Conservation (phyloP, 2,329 filamentous ascomycete genomes). For the Dothistroma septosporum region DNA sequence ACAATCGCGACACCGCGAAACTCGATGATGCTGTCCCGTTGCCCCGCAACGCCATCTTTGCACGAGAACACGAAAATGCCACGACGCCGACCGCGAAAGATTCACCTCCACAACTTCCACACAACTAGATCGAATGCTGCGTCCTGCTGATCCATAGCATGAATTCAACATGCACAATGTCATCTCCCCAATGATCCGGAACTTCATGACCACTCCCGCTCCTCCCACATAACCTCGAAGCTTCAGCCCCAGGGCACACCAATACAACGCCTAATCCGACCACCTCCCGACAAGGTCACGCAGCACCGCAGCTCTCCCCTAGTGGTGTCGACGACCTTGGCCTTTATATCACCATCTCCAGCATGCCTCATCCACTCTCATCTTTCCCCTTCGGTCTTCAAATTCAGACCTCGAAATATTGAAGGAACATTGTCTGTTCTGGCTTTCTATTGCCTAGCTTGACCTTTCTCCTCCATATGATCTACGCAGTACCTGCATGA, state of each 20-base stretch:
- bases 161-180: not conserved
- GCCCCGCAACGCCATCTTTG: slow-evolving; percentile 9
- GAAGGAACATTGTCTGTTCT: not conserved
- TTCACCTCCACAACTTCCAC: slow-evolving; percentile 1
- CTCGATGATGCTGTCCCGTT: slow-evolving; percentile 3
- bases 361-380: not conserved
- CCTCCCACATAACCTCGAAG: not conserved
- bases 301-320: not conserved
- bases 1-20: not conserved
- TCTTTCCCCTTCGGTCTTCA: not conserved
- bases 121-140: not conserved
- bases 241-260: not conserved
- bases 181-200: not conserved
- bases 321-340: not conserved
- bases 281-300: not conserved
- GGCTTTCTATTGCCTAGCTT: not conserved
- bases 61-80: not conserved
- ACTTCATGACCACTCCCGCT: not conserved
- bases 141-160: not conserved
- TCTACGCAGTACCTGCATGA: not conserved
- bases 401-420: not conserved
- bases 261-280: not conserved
- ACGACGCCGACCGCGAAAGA: not conserved
- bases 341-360: not conserved
- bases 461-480: not conserved